phyloP scores from a whole-genome alignment of 2,329 filamentous ascomycete species.

The Kalmusia sp. region DNA sequence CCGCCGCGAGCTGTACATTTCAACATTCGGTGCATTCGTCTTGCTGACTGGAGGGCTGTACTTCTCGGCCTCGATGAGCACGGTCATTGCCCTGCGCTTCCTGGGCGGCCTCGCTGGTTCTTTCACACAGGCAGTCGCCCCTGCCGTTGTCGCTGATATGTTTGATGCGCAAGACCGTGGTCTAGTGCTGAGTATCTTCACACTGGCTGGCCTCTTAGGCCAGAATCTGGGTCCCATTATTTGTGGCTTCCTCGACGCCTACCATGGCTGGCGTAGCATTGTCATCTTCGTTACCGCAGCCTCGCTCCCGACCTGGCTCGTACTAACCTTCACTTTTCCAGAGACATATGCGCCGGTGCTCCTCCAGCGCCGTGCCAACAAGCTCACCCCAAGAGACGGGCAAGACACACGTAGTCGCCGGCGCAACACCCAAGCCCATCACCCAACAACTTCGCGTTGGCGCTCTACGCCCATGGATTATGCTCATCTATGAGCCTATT shows the following conservation, averaged over 20 bases:
- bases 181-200: slow-evolving; percentile 66
- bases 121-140: slow-evolving; percentile 36
- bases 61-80: slow-evolving; percentile 28
- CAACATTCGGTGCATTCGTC: slow-evolving; percentile 29
- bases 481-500: slow-evolving; percentile 65
- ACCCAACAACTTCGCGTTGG: slow-evolving; percentile 65
- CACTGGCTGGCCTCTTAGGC: slow-evolving; percentile 66
- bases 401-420: slow-evolving; percentile 60
- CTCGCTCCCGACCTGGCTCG: slow-evolving; percentile 72
- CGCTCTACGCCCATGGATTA: slow-evolving; percentile 59
- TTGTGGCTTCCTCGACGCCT: slow-evolving; percentile 68
- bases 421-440: slow-evolving; percentile 46
- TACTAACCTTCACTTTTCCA: slow-evolving; percentile 78
- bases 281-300: slow-evolving; percentile 73
- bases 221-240: slow-evolving; percentile 66
- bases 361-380: slow-evolving; percentile 71
- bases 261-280: slow-evolving; percentile 76
- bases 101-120: slow-evolving; percentile 39
- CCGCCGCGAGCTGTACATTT: slow-evolving; percentile 26
- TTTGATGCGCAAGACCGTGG: slow-evolving; percentile 67
- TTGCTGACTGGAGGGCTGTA: slow-evolving; percentile 34
- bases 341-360: slow-evolving; percentile 86
- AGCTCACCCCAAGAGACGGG: slow-evolving; percentile 72
- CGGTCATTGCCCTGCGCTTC: slow-evolving; percentile 39
- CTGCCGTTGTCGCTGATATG: slow-evolving; percentile 55